Percentiles rank a stretch among this genome's conserved stretches.
These are phyloP conservation scores for Trichosporon sp. DNA, from an alignment of 1,284 basidiomycete genomes.

Conservation along the genomic window DNA sequence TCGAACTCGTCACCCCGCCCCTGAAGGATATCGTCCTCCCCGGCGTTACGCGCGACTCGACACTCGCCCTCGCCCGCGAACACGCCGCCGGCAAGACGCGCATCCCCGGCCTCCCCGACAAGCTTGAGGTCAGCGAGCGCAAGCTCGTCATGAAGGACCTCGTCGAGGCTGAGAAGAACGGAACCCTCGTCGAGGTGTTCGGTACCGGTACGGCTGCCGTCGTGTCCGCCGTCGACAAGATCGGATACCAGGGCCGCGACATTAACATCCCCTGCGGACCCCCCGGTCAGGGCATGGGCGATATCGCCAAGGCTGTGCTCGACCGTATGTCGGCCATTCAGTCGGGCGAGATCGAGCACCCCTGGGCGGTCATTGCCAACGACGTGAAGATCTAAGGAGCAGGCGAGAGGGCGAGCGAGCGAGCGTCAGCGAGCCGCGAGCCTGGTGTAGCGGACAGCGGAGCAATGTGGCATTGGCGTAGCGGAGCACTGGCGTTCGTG, in stretches of 20 bases:
- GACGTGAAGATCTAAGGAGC: constrained; percentile 4
- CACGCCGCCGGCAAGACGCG: constrained; percentile 60
- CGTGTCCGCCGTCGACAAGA: constrained; percentile 71
- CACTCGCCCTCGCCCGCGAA: constrained; percentile 71
- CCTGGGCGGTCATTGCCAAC: constrained; percentile 58
- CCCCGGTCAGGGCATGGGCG: constrained; percentile 69
- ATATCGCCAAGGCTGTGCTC: constrained; percentile 74
- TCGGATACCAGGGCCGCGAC: constrained; percentile 83
- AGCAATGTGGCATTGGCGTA: neutral
- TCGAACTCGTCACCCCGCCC: constrained; percentile 84
- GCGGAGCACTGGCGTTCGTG: neutral
- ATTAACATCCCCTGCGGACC: constrained; percentile 76
- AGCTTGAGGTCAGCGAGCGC: constrained; percentile 73
- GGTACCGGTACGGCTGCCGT: constrained; percentile 89
- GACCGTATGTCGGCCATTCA: constrained; percentile 84
- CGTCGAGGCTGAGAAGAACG: constrained; percentile 62
- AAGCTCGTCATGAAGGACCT: constrained; percentile 86
- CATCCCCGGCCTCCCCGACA: constrained; percentile 60
- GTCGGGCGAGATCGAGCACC: constrained; percentile 72
- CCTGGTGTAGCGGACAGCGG: too few relatives aligned
- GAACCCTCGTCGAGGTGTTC: constrained; percentile 82
- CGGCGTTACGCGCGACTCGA: constrained; percentile 90
- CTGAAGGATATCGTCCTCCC: constrained; percentile 94
- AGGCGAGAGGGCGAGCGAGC: neutral
- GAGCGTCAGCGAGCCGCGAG: neutral